Percentiles rank a stretch among this genome's conserved stretches.
Evolutionary conservation across 306 rosid genomes (phyloP).

Genomic region (Rosa lucieae): DNA sequence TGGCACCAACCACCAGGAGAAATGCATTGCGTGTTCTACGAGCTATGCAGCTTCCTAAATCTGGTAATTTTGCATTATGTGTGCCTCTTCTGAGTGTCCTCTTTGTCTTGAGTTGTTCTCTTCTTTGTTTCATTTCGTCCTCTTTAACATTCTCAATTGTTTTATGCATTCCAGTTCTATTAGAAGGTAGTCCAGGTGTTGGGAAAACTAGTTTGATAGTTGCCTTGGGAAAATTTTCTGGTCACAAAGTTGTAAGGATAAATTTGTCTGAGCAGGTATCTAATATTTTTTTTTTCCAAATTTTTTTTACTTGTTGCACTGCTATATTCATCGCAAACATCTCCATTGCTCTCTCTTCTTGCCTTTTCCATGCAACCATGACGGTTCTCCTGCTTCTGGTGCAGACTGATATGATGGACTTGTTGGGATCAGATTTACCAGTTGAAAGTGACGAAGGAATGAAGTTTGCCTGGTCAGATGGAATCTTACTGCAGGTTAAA

Average conservation of each 20-base stretch:
- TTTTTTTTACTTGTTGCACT: background rate
- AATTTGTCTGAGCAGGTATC: slow-evolving; percentile 94
- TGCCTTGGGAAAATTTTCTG: slow-evolving; percentile 79
- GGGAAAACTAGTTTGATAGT: slow-evolving; percentile 94
- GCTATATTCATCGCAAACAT: background rate
- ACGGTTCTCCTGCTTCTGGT: slow-evolving; percentile 18
- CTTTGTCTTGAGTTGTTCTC: slow-evolving; percentile 7
- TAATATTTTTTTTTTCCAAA: background rate
- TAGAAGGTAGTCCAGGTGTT: slow-evolving; percentile 99
- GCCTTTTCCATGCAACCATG: background rate
- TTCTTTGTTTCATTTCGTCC: background rate
- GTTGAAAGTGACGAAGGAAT: slow-evolving; percentile 84
- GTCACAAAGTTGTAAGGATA: slow-evolving; percentile 82
- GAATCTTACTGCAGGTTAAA: slow-evolving; percentile 85
- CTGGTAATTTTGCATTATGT: slow-evolving; percentile 45
- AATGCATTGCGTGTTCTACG: slow-evolving; percentile 82
- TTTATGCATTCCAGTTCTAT: slow-evolving; percentile 57
- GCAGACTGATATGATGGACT: slow-evolving; percentile 99
- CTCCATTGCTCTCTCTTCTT: background rate
- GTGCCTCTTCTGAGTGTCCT: background rate
- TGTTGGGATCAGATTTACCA: slow-evolving; percentile 91
- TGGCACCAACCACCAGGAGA: slow-evolving; percentile 75
- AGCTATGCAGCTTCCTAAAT: slow-evolving; percentile 93
- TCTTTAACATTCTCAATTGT: slow-evolving; percentile 21
- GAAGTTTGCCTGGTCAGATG: slow-evolving; percentile 95